Percentiles rank a stretch among this genome's conserved stretches.
Conservation (phyloP, 179 eudicot genomes). For the Camellia oleifera region DNA sequence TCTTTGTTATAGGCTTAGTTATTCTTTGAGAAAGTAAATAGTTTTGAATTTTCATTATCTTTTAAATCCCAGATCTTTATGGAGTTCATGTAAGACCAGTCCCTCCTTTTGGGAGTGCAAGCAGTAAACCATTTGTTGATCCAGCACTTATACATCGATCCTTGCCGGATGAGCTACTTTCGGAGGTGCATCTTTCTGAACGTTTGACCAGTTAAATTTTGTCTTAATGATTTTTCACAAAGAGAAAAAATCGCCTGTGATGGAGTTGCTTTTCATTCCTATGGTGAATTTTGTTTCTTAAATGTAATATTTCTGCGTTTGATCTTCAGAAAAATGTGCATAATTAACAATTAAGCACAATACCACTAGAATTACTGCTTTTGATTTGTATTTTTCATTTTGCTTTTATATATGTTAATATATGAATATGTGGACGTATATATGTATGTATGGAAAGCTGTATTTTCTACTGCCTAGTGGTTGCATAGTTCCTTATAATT, state of each 20-base stretch:
- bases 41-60: constrained; percentile 1
- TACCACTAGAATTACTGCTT: background rate
- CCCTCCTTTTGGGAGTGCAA: constrained; percentile 69
- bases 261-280: background rate
- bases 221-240: background rate
- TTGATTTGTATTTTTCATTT: background rate
- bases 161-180: constrained; percentile 91
- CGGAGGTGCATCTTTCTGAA: constrained; percentile 49
- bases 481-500: background rate
- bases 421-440: background rate
- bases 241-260: background rate
- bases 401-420: background rate
- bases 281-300: background rate
- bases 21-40: background rate
- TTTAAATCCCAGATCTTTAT: constrained; percentile 60
- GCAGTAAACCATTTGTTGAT: constrained; percentile 56
- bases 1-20: background rate
- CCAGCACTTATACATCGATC: constrained; percentile 66
- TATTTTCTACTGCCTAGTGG: background rate
- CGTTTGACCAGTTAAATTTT: background rate
- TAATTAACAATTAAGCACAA: background rate
- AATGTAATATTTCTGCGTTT: background rate
- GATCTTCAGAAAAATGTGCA: background rate
- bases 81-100: constrained; percentile 82
- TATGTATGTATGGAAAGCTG: background rate